A percentile compares a stretch with the other conserved stretches of the same genome.
phyloP scores from a whole-genome alignment of 2,329 filamentous ascomycete species.

The Malbranchea zuffiana region DNA sequence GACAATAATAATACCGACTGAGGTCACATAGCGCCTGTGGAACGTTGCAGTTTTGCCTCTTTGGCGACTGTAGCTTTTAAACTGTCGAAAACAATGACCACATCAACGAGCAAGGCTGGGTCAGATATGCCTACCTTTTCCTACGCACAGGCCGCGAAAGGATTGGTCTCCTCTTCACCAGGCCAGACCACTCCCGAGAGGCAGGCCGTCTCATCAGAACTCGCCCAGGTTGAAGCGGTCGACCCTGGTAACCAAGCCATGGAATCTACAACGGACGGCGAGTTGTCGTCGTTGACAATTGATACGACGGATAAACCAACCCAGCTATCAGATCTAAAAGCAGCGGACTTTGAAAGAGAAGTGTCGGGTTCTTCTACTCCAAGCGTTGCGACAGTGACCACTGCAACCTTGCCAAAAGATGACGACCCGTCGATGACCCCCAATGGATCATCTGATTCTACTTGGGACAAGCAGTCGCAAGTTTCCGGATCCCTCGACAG shows the following conservation, averaged over 20 bases:
- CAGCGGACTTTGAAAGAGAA: constrained; percentile 18
- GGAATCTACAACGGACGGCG: constrained; percentile 12
- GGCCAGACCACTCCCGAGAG: constrained; percentile 32
- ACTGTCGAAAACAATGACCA: constrained; percentile 30
- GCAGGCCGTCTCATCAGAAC: constrained; percentile 21
- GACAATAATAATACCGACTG: constrained; percentile 5
- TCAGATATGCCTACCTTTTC: constrained; percentile 57
- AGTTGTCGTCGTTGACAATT: constrained; percentile 5
- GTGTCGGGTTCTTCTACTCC: constrained; percentile 42
- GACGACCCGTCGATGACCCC: constrained; percentile 51
- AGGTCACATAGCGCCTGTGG: neutral
- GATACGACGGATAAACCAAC: neutral
- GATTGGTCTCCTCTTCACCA: constrained; percentile 46
- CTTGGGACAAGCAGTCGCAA: constrained; percentile 57
- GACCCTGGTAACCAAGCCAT: constrained; percentile 25
- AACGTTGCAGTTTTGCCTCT: neutral
- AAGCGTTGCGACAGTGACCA: constrained; percentile 44
- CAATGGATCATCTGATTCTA: constrained; percentile 48
- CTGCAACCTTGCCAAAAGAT: constrained; percentile 45
- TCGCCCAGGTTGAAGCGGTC: constrained; percentile 21
- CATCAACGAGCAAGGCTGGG: constrained; percentile 26
- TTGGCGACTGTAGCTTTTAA: neutral
- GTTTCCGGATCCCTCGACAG: constrained; percentile 53
- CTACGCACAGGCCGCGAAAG: constrained; percentile 91
- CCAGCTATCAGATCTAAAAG: neutral